Evolutionary conservation across 23 red algal genomes (phyloP), one percentile per base, ranked within the genome.

Genomic region (Pyropia yezoensis): DNA sequence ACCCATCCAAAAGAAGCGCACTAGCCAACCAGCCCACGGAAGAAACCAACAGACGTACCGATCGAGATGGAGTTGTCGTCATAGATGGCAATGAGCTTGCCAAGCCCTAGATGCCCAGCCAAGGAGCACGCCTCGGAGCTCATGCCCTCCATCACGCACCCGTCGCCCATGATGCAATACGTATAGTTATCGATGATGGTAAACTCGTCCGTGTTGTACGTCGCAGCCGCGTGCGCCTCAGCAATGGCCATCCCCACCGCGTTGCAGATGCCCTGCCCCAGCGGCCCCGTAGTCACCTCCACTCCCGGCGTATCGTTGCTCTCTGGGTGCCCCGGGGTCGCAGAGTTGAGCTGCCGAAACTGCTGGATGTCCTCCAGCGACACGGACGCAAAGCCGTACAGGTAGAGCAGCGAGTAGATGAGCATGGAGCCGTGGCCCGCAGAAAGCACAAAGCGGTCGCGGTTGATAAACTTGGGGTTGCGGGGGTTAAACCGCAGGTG

Each of bases 51-150:
- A 33, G 30, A 33, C 39, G 39, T 47, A 47, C 39, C 92, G 22
- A 96, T 96, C 61, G 83, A 84, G 64, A 96, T 96, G 61, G 78
- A 76, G 77, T 96, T 96, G 82, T 96, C 92, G 61, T 96, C 92
- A 52, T 96, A 96, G 61, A 96, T 59, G 52, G 75, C 83, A 74
- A 96, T 96, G 59, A 96, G 83, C 76, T 96, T 96, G 47, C 92
- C 83, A 47, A 96, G 78, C 9, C 76, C 67, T 12, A 70, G 71
- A 59, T 96, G 92, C 22, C 92, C 92, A 16, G 92, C 92, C 22
- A 96, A 73, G 17, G 92, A 96, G 45, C 64, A 89, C 24, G 92
- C 92, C 65, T 96, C 92, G 11, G 75, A 63, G 0, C 68, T 69
- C 15, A 96, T 55, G 49, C 92, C 92, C 82, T 96, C 92, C 92